Evolutionary conservation across 441 rosid species (phyloP).

Genomic region (California macrophylla): DNA sequence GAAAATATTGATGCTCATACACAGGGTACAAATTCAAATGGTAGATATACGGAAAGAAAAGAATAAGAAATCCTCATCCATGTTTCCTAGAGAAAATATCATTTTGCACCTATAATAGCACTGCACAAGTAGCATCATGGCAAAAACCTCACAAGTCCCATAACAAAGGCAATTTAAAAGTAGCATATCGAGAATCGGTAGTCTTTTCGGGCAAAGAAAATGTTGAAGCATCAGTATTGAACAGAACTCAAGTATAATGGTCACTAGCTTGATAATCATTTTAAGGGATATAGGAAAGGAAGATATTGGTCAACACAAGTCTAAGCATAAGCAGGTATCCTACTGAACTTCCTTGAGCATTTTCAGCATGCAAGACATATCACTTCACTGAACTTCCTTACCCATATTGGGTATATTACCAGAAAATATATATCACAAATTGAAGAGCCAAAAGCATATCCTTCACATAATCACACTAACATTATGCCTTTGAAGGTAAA

Average conservation of each 20-base stretch:
- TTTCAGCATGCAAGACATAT: background rate
- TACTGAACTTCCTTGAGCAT: background rate
- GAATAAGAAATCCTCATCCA: background rate
- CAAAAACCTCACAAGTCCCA: background rate
- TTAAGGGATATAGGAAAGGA: background rate
- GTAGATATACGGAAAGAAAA: background rate
- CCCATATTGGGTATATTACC: background rate
- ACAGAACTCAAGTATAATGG: background rate
- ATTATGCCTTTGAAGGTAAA: background rate
- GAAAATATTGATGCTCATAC: background rate
- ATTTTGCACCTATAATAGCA: background rate
- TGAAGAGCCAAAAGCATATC: background rate
- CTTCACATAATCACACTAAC: background rate
- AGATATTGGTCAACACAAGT: background rate
- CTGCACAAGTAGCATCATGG: background rate
- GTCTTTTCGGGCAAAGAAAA: background rate
- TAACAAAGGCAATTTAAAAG: background rate
- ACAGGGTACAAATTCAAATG: background rate
- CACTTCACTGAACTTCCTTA: conserved; percentile 8
- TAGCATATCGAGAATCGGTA: background rate
- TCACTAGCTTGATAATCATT: background rate
- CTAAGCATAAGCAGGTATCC: background rate
- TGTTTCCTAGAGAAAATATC: background rate
- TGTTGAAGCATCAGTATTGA: background rate
- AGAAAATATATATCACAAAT: background rate